Percentiles rank a stretch among this genome's conserved stretches.
phyloP scores from a whole-genome alignment of 2,329 filamentous ascomycete species.

The Neonectria faginata region DNA sequence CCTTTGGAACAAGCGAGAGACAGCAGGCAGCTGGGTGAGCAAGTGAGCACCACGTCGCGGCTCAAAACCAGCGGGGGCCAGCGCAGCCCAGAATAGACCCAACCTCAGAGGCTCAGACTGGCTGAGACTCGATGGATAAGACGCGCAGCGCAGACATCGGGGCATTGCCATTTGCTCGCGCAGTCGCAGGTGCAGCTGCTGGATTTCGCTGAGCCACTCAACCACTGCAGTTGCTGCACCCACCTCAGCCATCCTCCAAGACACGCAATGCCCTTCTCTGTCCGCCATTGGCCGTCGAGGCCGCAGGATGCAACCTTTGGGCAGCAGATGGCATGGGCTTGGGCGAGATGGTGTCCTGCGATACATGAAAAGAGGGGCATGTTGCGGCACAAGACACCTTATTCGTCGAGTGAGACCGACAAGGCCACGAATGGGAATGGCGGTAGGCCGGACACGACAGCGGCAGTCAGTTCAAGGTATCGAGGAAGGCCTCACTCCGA shows the following conservation, averaged over 20 bases:
- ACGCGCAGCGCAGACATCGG: conserved; percentile 23
- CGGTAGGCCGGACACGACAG: conserved; percentile 28
- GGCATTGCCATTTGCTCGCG: conserved; percentile 24
- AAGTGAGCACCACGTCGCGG: conserved; percentile 28
- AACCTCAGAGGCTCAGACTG: conserved; percentile 1
- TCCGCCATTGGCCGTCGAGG: conserved; percentile 32
- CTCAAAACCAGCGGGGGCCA: conserved; percentile 19
- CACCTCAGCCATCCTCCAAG: conserved; percentile 25
- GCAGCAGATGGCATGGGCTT: conserved; percentile 30
- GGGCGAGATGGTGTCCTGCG: conserved; percentile 37
- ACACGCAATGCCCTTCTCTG: conserved; percentile 25
- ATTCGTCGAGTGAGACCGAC: conserved; percentile 30
- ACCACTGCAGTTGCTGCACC: conserved; percentile 21
- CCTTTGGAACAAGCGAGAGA: conserved; percentile 14
- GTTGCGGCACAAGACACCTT: conserved; percentile 37
- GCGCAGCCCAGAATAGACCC: conserved; percentile 34
- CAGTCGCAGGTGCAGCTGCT: conserved; percentile 30
- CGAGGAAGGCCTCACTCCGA: conserved; percentile 28
- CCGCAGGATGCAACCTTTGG: conserved; percentile 30
- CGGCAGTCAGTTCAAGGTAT: conserved; percentile 17
- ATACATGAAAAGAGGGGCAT: conserved; percentile 40
- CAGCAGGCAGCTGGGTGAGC: conserved; percentile 19
- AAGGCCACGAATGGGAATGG: conserved; percentile 42
- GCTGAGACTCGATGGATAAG: conserved; percentile 29
- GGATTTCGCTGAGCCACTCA: conserved; percentile 32